Conservation (phyloP, 2,329 filamentous ascomycete species). For the Paecilomyces dactylethromorphus region DNA sequence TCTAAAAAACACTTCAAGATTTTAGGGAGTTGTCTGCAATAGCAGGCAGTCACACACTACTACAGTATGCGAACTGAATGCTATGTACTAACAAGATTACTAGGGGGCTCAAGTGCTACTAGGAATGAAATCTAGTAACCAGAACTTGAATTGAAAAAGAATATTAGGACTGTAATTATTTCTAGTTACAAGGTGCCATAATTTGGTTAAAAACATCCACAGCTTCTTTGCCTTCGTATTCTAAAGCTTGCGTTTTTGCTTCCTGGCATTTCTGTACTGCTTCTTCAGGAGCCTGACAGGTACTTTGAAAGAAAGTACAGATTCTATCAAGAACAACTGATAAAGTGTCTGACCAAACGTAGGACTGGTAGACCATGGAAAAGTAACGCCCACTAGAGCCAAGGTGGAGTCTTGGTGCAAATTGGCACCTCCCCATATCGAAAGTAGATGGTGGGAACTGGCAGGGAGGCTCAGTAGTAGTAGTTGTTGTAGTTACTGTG, state of each 20-base stretch:
- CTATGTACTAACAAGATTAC: too few relatives aligned
- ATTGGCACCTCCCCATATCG: background rate
- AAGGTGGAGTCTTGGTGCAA: background rate
- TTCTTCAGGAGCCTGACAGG: background rate
- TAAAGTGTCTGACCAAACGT: background rate
- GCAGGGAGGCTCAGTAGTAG: background rate
- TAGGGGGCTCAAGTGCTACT: too few relatives aligned
- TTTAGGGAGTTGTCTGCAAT: too few relatives aligned
- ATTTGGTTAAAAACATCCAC: background rate
- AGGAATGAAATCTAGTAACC: too few relatives aligned
- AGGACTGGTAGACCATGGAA: background rate
- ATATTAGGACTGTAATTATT: background rate
- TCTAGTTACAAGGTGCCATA: background rate
- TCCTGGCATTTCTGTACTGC: background rate
- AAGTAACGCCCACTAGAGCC: background rate
- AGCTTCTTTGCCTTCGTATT: background rate
- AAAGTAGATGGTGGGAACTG: background rate
- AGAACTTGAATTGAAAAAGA: too few relatives aligned
- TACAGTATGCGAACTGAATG: too few relatives aligned
- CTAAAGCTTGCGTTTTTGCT: slow-evolving; percentile 16
- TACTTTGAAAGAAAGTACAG: background rate
- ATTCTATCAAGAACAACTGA: background rate
- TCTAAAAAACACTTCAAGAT: too few relatives aligned
- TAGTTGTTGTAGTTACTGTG: background rate
- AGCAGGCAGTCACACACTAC: too few relatives aligned